Evolutionary conservation across 257 asterid genomes (phyloP).

Genomic region (Solanum neorickii): DNA sequence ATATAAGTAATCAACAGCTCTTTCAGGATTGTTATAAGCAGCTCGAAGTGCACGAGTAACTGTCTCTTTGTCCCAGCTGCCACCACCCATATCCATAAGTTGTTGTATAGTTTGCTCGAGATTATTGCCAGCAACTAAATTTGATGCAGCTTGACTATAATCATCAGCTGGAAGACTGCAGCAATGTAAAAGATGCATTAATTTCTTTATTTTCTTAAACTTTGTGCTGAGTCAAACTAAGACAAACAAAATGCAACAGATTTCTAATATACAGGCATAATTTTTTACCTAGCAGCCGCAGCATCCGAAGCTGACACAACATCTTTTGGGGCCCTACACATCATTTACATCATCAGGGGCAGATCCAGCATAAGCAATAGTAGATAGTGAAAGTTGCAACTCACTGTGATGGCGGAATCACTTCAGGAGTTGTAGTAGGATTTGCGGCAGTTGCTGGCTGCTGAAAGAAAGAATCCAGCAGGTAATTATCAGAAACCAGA

Average conservation of each 20-base stretch:
- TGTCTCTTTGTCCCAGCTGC: constrained; percentile 72
- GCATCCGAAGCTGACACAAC: constrained; percentile 31
- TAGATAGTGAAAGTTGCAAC: constrained; percentile 13
- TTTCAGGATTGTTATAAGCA: constrained; percentile 65
- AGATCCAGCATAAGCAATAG: neutral
- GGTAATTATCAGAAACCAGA: constrained; percentile 6
- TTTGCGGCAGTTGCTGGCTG: constrained; percentile 44
- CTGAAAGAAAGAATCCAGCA: constrained; percentile 1
- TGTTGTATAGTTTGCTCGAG: constrained; percentile 63
- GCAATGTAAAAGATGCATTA: constrained; percentile 6
- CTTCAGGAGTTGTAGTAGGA: constrained; percentile 39
- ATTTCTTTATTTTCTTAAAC: neutral
- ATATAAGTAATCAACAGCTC: constrained; percentile 50
- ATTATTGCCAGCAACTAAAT: constrained; percentile 36
- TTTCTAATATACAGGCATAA: neutral
- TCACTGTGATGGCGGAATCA: constrained; percentile 36
- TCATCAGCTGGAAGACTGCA: constrained; percentile 28
- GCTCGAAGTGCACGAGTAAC: constrained; percentile 76
- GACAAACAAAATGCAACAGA: neutral
- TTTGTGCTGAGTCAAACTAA: neutral
- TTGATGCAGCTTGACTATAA: constrained; percentile 41
- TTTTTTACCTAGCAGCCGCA: constrained; percentile 30
- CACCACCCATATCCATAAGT: constrained; percentile 83
- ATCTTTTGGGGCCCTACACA: constrained; percentile 34
- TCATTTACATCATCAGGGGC: constrained; percentile 4